Base-by-base conservation (phyloP, 164 flowering plant species). In the Akebia trifoliata region DNA sequence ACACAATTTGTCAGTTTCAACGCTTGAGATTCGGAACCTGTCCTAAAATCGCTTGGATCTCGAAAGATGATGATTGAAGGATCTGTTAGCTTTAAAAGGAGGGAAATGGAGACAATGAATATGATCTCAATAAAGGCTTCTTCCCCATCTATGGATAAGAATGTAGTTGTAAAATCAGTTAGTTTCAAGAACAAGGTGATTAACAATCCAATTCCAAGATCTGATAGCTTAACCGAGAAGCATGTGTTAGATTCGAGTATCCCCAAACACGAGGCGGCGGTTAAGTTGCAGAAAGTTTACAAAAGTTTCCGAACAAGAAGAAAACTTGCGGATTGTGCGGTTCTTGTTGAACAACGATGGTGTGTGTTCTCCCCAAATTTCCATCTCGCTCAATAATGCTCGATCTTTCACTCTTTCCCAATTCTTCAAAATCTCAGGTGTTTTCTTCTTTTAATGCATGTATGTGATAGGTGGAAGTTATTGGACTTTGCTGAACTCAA, bases 301-400 rank as follows among this genome's bases (percentile, higher is more conserved):
- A 88, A 88, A 70, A 91, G 98, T 64, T 92, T 88, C 62, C 63
- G 96, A 24, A 92, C 96, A 0, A 78, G 98, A 59, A 64, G 98
- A 72, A 82, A 81, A 74, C 76, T 92, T 29, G 98, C 98, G 6
- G 98, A 92, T 67, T 92, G 96, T 70, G 98, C 98, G 4, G 94
- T 92, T 61, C 82, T 92, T 14, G 82, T 81, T 11, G 96, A 85
- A 68, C 93, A 88, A 64, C 73, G 80, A 72, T 88, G 96, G 96
- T 86, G 59, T 53, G 68, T 59, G 14, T 66, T 25, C 25, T 59
- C 45, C 52, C 51, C 30, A 8, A 6, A 15, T 22, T 38, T 34
- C 22, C n/a, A 15, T 43, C n/a, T 10, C 1, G 17, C 8, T 53
- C 25, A 40, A 14, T 36, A 15, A 34, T 25, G 42, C 3, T 5